Percentiles rank a stretch among this genome's conserved stretches.
Conservation (phyloP, 495 filamentous ascomycete species). For the Neurospora sp. region DNA sequence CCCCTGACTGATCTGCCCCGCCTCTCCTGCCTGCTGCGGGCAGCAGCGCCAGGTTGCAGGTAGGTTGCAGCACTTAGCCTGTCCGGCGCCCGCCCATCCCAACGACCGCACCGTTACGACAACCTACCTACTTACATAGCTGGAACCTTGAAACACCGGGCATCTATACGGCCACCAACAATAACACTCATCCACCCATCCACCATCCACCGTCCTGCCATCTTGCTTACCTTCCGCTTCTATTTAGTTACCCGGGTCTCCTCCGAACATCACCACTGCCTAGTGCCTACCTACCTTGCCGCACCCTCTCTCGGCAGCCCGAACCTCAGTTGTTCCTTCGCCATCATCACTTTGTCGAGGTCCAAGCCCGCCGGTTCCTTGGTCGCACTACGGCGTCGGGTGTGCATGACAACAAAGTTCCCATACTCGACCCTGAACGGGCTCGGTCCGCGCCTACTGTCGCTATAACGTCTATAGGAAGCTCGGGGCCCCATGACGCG, state of each 20-base stretch:
- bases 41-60: neutral
- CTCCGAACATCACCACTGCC: neutral
- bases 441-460: neutral
- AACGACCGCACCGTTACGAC: neutral
- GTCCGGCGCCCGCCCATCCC: neutral
- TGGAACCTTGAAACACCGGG: neutral
- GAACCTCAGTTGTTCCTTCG: neutral
- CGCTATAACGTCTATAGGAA: neutral
- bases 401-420: neutral
- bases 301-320: neutral
- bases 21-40: neutral
- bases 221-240: neutral
- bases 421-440: neutral
- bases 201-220: neutral
- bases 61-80: neutral
- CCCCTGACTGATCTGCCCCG: neutral
- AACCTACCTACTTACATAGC: neutral
- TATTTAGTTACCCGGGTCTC: neutral
- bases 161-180: neutral
- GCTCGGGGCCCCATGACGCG: slow-evolving; percentile 12
- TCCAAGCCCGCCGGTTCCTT: neutral
- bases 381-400: neutral
- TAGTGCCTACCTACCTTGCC: neutral
- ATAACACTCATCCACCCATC: neutral
- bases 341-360: neutral